These are phyloP conservation scores for Cercophora sp. DNA, from an alignment of 495 filamentous ascomycete species.

Conservation along the genomic window DNA sequence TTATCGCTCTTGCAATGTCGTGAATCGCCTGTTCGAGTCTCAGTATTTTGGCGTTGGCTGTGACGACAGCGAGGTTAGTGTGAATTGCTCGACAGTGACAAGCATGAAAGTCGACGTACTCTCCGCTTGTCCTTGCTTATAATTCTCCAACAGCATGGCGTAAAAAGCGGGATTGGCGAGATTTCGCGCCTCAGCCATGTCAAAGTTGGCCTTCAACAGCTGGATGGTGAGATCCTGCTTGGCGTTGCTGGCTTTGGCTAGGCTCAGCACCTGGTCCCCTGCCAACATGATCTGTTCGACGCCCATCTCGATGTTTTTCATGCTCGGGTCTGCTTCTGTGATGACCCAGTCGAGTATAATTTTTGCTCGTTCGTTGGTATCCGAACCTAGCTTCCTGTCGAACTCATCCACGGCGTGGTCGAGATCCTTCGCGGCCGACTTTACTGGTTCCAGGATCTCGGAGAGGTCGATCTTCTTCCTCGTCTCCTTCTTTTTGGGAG, in stretches of 20 bases:
- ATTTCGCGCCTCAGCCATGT: not conserved
- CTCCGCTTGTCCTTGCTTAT: not conserved
- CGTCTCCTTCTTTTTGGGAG: not conserved
- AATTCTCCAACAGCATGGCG: not conserved
- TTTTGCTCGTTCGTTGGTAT: not conserved
- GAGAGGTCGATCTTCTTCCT: not conserved
- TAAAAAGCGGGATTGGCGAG: not conserved
- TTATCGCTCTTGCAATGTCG: not conserved
- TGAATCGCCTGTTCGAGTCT: not conserved
- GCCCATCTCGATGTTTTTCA: not conserved
- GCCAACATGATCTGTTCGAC: not conserved
- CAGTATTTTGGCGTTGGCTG: not conserved
- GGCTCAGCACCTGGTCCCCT: not conserved
- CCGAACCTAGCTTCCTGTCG: not conserved
- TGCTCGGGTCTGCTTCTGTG: not conserved
- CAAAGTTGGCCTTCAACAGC: not conserved
- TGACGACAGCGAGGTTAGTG: not conserved
- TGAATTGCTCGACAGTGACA: not conserved
- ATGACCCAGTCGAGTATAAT: conserved; percentile 1
- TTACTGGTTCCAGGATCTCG: not conserved
- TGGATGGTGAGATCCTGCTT: not conserved
- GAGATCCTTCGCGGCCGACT: not conserved
- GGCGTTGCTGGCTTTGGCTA: not conserved
- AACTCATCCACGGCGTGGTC: conserved; percentile 1
- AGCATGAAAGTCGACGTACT: not conserved